Base-by-base conservation (phyloP, 1,284 basidiomycete species). In the Leccinum pachyderme region DNA sequence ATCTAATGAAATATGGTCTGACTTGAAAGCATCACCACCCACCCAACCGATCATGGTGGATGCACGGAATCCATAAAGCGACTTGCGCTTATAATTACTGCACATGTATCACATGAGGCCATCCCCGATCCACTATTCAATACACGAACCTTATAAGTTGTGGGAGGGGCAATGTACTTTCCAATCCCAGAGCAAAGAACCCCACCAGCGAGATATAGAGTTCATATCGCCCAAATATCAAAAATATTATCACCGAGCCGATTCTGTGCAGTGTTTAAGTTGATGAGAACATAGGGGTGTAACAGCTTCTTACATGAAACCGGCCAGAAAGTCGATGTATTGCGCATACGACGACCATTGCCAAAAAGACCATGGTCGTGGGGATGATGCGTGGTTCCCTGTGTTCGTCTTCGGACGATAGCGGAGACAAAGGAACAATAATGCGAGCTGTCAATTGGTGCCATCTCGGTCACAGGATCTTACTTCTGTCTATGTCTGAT, bases 21-120 rank as follows among this genome's bases (percentile, higher is more conserved):
- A 91, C 91, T 93, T 93, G 81, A 87, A 92, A 7, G 82, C 71
- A 72, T 93, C 91, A 59, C 90, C 90, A 53, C 86, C 89, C 46
- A 83, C 74, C 91, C 91, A 93, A 24, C 91, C 91, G 33, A 91
- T 67, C 45, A 94, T 71, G 0, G 93, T 94, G 3, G 88, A 90
- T 68, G 84, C 77, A 37, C 91, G 81, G 73, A 95, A 94, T 11
- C 92, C 92, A 68, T 91, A 91, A 39, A 93, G 71, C 1, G 89
- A 91, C 48, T 82, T 83, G 62, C 86, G 86, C 53, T 82, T 83
- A 70, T 84, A 86, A 64, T 88, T 91, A 63, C 87, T 93, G 61
- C 22, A 53, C 49, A 31, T 55, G 51, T 43, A 46, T 45, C 29
- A 59, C 58, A 62, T 61, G 49, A 59, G 49, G 56, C 59, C 58